Conservation (phyloP, 495 filamentous ascomycete genomes). For the Aspergillus panamensis region DNA sequence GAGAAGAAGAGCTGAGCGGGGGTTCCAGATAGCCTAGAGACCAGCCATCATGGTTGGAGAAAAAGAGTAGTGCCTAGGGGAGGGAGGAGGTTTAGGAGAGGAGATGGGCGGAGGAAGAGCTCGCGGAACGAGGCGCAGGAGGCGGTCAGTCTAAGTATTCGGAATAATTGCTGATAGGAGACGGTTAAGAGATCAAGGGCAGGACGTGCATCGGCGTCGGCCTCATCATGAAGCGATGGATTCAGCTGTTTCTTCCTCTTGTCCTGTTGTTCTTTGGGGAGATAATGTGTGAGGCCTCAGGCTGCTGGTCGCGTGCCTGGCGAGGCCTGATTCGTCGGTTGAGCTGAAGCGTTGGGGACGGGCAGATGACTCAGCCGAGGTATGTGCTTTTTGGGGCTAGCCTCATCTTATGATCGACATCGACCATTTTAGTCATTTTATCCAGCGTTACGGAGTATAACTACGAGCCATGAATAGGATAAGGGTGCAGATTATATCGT, state of each 20-base stretch:
- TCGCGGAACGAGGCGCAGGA: neutral
- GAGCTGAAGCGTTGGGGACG: slow-evolving; percentile 12
- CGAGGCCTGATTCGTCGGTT: slow-evolving; percentile 21
- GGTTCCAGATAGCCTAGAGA: slow-evolving; percentile 10
- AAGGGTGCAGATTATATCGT: slow-evolving; percentile 1
- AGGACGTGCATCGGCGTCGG: neutral
- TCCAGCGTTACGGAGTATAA: neutral
- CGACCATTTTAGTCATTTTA: neutral
- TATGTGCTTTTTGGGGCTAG: neutral
- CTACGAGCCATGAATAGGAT: neutral
- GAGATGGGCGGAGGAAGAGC: neutral
- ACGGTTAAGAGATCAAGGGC: neutral
- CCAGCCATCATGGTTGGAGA: slow-evolving; percentile 7
- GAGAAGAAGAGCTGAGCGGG: slow-evolving; percentile 1
- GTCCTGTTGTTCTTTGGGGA: neutral
- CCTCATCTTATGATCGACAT: neutral
- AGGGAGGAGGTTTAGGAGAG: neutral
- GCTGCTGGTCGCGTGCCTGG: slow-evolving; percentile 21
- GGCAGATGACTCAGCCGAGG: slow-evolving; percentile 8
- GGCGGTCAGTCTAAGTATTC: neutral
- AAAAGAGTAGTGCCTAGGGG: slow-evolving; percentile 12
- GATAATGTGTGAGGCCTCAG: slow-evolving; percentile 3
- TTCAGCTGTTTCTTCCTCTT: neutral
- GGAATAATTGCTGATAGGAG: slow-evolving; percentile 2
- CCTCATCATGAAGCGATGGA: neutral